Evolutionary conservation across 1,139 yeast genomes (phyloP).

Genomic region (Wickerhamiella infanticola): DNA sequence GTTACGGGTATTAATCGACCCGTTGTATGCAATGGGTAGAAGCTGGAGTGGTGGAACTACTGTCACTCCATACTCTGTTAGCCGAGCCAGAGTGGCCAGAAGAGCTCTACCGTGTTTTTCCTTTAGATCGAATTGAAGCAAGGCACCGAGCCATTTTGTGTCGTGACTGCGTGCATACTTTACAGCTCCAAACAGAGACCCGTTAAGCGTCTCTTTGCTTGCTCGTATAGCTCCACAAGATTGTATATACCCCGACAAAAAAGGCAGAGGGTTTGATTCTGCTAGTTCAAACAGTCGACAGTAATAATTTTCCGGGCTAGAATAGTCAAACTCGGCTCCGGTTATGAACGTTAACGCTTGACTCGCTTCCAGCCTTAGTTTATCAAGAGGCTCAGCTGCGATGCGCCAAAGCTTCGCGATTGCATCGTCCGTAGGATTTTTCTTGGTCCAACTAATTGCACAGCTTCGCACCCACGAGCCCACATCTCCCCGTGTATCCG

Average conservation of each 20-base stretch:
- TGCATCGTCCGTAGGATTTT: slow-evolving; percentile 8
- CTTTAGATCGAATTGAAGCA: not conserved
- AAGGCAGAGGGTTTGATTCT: not conserved
- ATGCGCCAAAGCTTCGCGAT: slow-evolving; percentile 32
- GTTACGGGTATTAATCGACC: slow-evolving; percentile 6
- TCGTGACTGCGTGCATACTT: slow-evolving; percentile 1
- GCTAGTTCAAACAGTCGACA: not conserved
- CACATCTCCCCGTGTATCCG: slow-evolving; percentile 28
- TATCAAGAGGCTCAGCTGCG: slow-evolving; percentile 36
- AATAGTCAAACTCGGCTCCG: not conserved
- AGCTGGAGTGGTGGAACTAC: not conserved
- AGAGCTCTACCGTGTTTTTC: not conserved
- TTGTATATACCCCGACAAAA: slow-evolving; percentile 7
- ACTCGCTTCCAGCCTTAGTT: slow-evolving; percentile 21
- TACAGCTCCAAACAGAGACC: slow-evolving; percentile 5
- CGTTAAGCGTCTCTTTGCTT: slow-evolving; percentile 4
- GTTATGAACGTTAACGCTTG: not conserved
- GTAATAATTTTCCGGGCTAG: slow-evolving; percentile 1
- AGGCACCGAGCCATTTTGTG: not conserved
- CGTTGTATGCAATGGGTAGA: slow-evolving; percentile 7
- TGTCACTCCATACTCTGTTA: not conserved
- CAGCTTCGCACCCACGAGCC: slow-evolving; percentile 57
- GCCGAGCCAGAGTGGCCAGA: not conserved
- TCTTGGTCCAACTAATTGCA: slow-evolving; percentile 26
- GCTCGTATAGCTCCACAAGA: slow-evolving; percentile 10